Base-by-base conservation (phyloP, 2,329 filamentous ascomycete species). In the Talaromyces sp. region DNA sequence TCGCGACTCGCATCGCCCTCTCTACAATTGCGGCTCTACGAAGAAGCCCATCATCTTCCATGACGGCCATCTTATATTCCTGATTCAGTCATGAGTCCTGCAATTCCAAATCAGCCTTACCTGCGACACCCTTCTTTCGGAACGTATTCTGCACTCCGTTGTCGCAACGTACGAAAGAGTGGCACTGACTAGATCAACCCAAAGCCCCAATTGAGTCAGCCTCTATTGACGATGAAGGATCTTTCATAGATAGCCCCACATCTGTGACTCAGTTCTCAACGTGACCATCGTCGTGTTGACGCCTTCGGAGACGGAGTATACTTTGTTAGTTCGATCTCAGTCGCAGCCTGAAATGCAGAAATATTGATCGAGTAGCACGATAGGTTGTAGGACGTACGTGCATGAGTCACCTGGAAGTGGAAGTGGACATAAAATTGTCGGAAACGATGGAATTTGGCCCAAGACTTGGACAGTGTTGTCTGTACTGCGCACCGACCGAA, bases 211-310 rank as follows among this genome's bases (percentile, higher is more conserved):
- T 57, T 57, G 55, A 44, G 35, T 57, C 55, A 42, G 14, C 54
- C n/a, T 57, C 48, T 28, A 54, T 35, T 31, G 21, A 57, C 12
- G 23, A 35, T 58, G 23, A 44, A 58, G 37, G 9, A 31, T 31
- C 16, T 31, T 18, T 16, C 25, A 28, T n/a, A 28, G 11, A 39
- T 18, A 33, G 37, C 55, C 35, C 54, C 54, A 57, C 54, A 42
- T 31, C 35, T 14, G 23, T 58, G 55, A 58, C 37, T 58, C 55
- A 58, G 55, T 44, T 40, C 18, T 21, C 55, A 58, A 39, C 39
- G 55, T 58, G 55, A 57, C 55, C 35, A 16, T 12, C 35, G 23
- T 28, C 5, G 35, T 46, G 42, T 46, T 57, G 35, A 31, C 25
- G 39, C 37, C 37, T 31, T 31, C 55, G 25, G 39, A 44, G 40